phyloP scores from a whole-genome alignment of 768 basidiomycete genomes.

The Phanerochaete sordida region DNA sequence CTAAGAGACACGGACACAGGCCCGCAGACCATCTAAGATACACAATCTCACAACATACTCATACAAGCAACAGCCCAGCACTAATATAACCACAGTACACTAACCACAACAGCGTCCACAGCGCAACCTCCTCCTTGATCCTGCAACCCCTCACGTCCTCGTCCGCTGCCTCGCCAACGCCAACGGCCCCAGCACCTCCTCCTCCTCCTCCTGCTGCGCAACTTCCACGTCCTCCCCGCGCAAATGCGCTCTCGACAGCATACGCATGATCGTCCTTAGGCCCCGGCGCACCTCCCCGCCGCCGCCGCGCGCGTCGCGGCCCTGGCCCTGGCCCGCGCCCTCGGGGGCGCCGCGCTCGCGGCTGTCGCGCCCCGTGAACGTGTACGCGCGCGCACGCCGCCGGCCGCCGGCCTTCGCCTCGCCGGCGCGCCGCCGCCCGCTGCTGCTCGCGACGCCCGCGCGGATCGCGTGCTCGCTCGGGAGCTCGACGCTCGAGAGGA shows the following conservation, averaged over 20 bases:
- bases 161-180: not conserved
- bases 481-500: constrained; percentile 19
- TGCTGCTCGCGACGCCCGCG: constrained; percentile 9
- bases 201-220: not conserved
- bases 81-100: not conserved
- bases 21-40: no score
- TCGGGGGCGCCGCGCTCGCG: not conserved
- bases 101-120: not conserved
- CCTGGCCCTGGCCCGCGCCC: no score
- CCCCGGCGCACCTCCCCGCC: constrained; percentile 10
- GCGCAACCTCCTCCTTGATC: no score
- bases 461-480: constrained; percentile 24
- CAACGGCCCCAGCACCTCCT: not conserved
- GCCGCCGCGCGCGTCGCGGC: not conserved
- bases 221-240: not conserved
- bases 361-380: constrained; percentile 7
- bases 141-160: not conserved
- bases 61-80: not conserved
- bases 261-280: constrained; percentile 8
- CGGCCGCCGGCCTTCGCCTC: not conserved
- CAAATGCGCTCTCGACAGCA: constrained; percentile 10
- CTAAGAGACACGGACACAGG: no score
- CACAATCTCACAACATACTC: no score
- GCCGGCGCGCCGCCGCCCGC: not conserved
- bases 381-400: constrained; percentile 6